These are phyloP conservation scores for Coemansia sp. DNA, from an alignment of 192 early-diverging fungal genomes.

Conservation along the genomic window DNA sequence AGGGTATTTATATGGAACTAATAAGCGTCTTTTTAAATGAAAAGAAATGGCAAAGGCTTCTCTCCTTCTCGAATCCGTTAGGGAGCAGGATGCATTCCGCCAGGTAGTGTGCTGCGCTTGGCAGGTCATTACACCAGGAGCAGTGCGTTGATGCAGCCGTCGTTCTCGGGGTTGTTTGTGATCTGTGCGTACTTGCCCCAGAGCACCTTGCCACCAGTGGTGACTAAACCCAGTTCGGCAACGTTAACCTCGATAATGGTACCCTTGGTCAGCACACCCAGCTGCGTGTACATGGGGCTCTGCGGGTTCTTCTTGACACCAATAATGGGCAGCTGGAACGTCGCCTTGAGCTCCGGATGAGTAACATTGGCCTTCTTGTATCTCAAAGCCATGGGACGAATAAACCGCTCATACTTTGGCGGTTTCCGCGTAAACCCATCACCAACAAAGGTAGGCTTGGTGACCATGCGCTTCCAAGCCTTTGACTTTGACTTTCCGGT, in stretches of 20 bases:
- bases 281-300: conserved; percentile 90
- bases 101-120: too few species aligned
- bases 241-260: conserved; percentile 96
- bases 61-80: too few species aligned
- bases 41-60: too few species aligned
- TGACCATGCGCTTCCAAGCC: conserved; percentile 98
- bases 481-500: conserved; percentile 92
- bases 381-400: conserved; percentile 94
- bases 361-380: conserved; percentile 99
- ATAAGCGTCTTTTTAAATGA: too few species aligned
- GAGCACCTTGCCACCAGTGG: conserved; percentile 95
- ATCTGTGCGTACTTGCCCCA: conserved; percentile 96
- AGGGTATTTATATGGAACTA: too few species aligned
- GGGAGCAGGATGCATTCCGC: too few species aligned
- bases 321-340: conserved; percentile 94
- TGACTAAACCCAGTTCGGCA: conserved; percentile 93
- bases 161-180: conserved; percentile 99
- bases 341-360: conserved; percentile 96
- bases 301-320: conserved; percentile 99
- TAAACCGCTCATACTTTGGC: conserved; percentile 98
- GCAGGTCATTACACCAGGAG: conserved; percentile 83
- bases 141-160: conserved; percentile 93
- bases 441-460: conserved; percentile 98
- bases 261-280: conserved; percentile 98
- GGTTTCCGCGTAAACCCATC: conserved; percentile 99